phyloP scores from a whole-genome alignment of 371 early-diverging fungal species.

The Mortierella sp. region DNA sequence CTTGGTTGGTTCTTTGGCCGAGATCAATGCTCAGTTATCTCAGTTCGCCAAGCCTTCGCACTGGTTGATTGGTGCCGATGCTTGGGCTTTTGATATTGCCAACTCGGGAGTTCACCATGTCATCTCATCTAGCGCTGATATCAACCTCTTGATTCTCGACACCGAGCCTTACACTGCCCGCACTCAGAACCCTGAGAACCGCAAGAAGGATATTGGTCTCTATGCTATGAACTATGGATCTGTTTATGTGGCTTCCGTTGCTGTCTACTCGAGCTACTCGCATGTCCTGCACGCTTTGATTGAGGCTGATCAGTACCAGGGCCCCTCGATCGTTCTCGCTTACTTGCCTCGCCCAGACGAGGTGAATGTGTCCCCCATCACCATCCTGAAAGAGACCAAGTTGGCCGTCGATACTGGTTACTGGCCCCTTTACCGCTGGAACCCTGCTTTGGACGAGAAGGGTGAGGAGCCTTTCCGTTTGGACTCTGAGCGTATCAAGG shows the following conservation, averaged over 20 bases:
- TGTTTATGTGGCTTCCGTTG: conserved; percentile 91
- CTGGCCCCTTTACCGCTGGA: conserved; percentile 96
- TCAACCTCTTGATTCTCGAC: conserved; percentile 92
- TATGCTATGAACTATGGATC: conserved; percentile 94
- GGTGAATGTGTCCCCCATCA: conserved; percentile 67
- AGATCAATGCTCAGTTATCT: conserved; percentile 58
- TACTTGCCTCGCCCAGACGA: conserved; percentile 78
- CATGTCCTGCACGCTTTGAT: conserved; percentile 88
- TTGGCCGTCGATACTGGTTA: conserved; percentile 89
- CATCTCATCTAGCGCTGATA: conserved; percentile 83
- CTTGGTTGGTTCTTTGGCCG: conserved; percentile 52
- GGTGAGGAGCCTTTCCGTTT: conserved; percentile 79
- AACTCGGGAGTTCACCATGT: conserved; percentile 93
- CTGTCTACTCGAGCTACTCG: conserved; percentile 87
- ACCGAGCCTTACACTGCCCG: conserved; percentile 81
- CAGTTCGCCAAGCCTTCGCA: conserved; percentile 73
- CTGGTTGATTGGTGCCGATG: conserved; percentile 92
- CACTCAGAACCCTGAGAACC: conserved; percentile 63
- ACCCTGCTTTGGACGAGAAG: conserved; percentile 75
- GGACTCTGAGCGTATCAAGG: conserved; percentile 89
- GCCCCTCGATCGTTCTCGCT: conserved; percentile 91
- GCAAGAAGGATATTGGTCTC: conserved; percentile 95
- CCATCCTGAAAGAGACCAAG: conserved; percentile 89
- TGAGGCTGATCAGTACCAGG: conserved; percentile 92
- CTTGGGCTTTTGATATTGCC: conserved; percentile 89